phyloP scores from a whole-genome alignment of 2,329 filamentous ascomycete genomes.

The Sphaerulina populicola region DNA sequence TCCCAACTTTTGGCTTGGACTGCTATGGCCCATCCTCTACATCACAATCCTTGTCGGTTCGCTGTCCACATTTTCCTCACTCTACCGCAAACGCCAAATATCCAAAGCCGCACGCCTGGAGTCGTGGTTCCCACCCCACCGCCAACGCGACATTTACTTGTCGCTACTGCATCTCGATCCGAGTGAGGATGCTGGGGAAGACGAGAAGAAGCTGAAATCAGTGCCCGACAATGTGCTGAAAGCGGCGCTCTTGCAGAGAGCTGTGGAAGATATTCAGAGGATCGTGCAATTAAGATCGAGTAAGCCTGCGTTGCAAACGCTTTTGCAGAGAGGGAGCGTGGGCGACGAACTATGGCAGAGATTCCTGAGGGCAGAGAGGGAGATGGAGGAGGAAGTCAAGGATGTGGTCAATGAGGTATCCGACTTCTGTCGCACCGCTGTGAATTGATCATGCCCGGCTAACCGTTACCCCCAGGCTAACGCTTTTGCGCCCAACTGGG shows the following conservation, averaged over 20 bases:
- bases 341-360: conserved; percentile 94
- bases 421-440: neutral
- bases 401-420: conserved; percentile 87
- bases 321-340: conserved; percentile 84
- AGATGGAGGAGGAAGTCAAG: conserved; percentile 90
- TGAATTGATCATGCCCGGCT: neutral
- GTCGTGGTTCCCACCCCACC: conserved; percentile 87
- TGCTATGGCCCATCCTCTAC: conserved; percentile 82
- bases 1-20: conserved; percentile 59
- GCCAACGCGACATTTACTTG: conserved; percentile 90
- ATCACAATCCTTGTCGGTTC: conserved; percentile 78
- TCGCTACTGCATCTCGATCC: conserved; percentile 74
- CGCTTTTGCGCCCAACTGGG: conserved; percentile 80
- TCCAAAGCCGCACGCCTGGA: conserved; percentile 71
- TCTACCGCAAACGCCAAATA: conserved; percentile 89
- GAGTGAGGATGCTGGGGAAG: conserved; percentile 42
- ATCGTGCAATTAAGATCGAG: conserved; percentile 81
- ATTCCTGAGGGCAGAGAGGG: conserved; percentile 85
- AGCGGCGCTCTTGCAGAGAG: conserved; percentile 78
- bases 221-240: conserved; percentile 80
- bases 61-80: conserved; percentile 80
- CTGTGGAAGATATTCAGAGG: conserved; percentile 84
- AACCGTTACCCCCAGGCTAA: conserved; percentile 59
- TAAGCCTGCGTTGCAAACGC: conserved; percentile 74
- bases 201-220: conserved; percentile 55